These are phyloP conservation scores for Metschnikowia gelsemii DNA, from an alignment of 805 yeast genomes.

Conservation along the genomic window DNA sequence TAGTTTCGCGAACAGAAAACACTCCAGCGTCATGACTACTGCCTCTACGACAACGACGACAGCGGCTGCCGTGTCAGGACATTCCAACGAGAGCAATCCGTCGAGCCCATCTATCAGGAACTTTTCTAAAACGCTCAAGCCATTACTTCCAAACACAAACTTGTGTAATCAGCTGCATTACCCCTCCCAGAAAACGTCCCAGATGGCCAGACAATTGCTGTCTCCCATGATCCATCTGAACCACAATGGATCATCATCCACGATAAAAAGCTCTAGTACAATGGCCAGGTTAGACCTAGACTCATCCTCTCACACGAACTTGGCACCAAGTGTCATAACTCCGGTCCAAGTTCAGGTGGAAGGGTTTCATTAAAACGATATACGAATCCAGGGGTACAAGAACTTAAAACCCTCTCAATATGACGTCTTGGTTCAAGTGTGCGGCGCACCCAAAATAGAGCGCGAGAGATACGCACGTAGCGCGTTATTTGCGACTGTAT, in stretches of 20 bases:
- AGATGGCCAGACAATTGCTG: slow-evolving; percentile 15
- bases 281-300: slow-evolving; percentile 33
- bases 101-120: slow-evolving; percentile 20
- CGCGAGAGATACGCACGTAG: background rate
- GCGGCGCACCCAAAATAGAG: background rate
- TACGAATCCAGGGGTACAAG: background rate
- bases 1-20: slow-evolving; percentile 16
- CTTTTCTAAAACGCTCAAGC: slow-evolving; percentile 19
- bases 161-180: slow-evolving; percentile 19
- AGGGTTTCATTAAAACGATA: slow-evolving; percentile 18
- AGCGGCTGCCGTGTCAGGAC: slow-evolving; percentile 11
- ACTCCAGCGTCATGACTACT: slow-evolving; percentile 20
- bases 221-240: slow-evolving; percentile 20
- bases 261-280: slow-evolving; percentile 34
- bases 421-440: background rate
- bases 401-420: background rate
- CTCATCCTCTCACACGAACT: slow-evolving; percentile 23
- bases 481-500: slow-evolving; percentile 1
- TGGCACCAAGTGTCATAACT: slow-evolving; percentile 40
- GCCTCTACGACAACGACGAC: slow-evolving; percentile 20
- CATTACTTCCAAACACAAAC: slow-evolving; percentile 20
- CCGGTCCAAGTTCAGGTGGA: slow-evolving; percentile 39
- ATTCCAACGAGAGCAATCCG: slow-evolving; percentile 16
- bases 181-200: slow-evolving; percentile 14
- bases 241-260: slow-evolving; percentile 24